Evolutionary conservation across 176 grass and related monocot genomes (phyloP).

Genomic region (Carex cristatella): DNA sequence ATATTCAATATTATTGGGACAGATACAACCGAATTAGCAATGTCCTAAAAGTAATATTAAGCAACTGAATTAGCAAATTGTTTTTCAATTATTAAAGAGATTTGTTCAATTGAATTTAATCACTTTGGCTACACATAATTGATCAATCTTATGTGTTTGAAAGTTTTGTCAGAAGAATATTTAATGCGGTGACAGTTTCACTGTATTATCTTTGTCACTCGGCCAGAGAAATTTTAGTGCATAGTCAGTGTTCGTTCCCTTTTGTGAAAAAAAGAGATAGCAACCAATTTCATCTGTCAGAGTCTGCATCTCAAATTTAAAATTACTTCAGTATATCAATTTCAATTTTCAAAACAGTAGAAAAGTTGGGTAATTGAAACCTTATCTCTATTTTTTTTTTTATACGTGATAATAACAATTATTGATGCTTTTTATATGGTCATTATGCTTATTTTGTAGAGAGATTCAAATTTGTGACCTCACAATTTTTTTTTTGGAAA

Average conservation of each 20-base stretch:
- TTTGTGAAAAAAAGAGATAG: background rate
- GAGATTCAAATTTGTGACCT: no score
- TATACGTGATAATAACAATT: no score
- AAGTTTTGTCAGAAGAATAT: background rate
- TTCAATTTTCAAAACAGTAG: no score
- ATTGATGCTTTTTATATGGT: no score
- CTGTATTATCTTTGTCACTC: background rate
- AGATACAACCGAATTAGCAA: background rate
- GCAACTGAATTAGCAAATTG: background rate
- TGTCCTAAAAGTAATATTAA: background rate
- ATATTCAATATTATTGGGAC: background rate
- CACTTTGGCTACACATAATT: background rate
- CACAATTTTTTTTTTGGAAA: no score
- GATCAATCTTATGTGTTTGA: background rate
- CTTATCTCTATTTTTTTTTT: no score
- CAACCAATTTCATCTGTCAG: background rate
- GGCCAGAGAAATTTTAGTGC: slow-evolving; percentile 4
- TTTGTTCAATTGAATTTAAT: background rate
- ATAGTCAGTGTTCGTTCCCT: background rate
- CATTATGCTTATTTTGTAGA: no score
- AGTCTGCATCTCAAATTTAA: no score
- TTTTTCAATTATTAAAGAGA: background rate
- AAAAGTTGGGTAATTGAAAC: no score
- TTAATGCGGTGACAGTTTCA: slow-evolving; percentile 4
- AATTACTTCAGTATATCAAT: no score